phyloP scores from a whole-genome alignment of 306 rosid species.

The Albizia julibrissin region DNA sequence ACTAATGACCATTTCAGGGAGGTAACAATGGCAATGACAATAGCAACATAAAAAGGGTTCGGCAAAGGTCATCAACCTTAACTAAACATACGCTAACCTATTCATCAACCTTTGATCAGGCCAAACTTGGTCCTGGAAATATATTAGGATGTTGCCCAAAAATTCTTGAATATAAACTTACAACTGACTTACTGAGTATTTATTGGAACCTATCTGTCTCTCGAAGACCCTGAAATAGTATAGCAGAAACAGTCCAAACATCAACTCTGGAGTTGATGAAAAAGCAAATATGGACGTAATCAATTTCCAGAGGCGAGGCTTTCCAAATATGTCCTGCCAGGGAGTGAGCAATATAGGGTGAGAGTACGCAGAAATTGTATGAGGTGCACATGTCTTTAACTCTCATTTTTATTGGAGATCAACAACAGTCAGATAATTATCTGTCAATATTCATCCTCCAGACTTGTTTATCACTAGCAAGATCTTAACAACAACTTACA shows the following conservation, averaged over 20 bases:
- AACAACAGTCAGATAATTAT: background rate
- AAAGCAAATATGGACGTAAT: conserved; percentile 74
- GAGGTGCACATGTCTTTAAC: background rate
- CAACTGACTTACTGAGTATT: conserved; percentile 66
- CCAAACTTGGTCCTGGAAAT: conserved; percentile 21
- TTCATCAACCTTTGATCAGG: background rate
- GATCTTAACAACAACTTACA: conserved; percentile 25
- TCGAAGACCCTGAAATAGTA: conserved; percentile 98
- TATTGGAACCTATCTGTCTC: conserved; percentile 97
- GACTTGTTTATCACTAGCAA: conserved; percentile 16
- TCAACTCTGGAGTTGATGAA: conserved; percentile 91
- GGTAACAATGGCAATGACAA: conserved; percentile 9
- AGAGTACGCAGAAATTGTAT: conserved; percentile 14
- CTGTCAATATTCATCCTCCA: conserved; percentile 23
- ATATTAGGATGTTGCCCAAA: background rate
- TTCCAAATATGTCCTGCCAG: conserved; percentile 87
- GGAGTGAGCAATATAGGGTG: conserved; percentile 7
- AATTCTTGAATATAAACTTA: conserved; percentile 10
- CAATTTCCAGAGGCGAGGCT: conserved; percentile 79
- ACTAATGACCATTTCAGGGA: background rate
- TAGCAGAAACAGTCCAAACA: conserved; percentile 89
- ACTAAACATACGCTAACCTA: background rate
- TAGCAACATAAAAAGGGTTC: background rate
- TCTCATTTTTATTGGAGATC: background rate
- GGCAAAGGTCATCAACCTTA: conserved; percentile 11